A percentile compares a stretch with the other conserved stretches of the same genome.
These are phyloP conservation scores for Plasmodium yoelii DNA, from an alignment of 169 alveolate species.

Conservation along the genomic window DNA sequence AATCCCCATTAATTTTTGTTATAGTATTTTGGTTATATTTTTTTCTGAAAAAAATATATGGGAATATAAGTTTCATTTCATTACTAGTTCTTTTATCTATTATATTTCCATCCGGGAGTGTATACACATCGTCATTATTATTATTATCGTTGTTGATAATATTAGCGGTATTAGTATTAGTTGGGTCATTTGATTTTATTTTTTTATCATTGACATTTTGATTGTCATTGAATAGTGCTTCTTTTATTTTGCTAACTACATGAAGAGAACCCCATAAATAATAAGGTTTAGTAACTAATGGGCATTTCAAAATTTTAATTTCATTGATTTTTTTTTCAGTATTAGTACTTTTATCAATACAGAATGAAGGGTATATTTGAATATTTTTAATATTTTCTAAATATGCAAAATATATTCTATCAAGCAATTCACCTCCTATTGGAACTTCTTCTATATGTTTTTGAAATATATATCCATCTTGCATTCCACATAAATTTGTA, in stretches of 20 bases:
- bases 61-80: constrained; percentile 76
- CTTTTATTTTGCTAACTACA: constrained; percentile 82
- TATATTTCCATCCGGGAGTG: constrained; percentile 83
- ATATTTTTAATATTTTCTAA: constrained; percentile 68
- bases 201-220: constrained; percentile 50
- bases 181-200: constrained; percentile 9
- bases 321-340: constrained; percentile 16
- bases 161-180: constrained; percentile 26
- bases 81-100: constrained; percentile 75
- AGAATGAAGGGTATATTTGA: constrained; percentile 78
- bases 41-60: constrained; percentile 63
- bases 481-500: constrained; percentile 80
- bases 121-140: constrained; percentile 40
- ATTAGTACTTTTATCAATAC: constrained; percentile 54
- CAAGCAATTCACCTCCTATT: constrained; percentile 84
- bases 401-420: constrained; percentile 79
- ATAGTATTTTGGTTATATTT: constrained; percentile 68
- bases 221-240: constrained; percentile 67
- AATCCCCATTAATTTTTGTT: constrained; percentile 13
- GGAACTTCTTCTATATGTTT: constrained; percentile 82
- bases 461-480: constrained; percentile 83
- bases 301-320: constrained; percentile 76
- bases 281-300: constrained; percentile 80
- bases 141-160: neutral
- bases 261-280: constrained; percentile 82